Evolutionary conservation across 2,329 filamentous ascomycete species (phyloP).

Genomic region (Pseudocercospora musae): DNA sequence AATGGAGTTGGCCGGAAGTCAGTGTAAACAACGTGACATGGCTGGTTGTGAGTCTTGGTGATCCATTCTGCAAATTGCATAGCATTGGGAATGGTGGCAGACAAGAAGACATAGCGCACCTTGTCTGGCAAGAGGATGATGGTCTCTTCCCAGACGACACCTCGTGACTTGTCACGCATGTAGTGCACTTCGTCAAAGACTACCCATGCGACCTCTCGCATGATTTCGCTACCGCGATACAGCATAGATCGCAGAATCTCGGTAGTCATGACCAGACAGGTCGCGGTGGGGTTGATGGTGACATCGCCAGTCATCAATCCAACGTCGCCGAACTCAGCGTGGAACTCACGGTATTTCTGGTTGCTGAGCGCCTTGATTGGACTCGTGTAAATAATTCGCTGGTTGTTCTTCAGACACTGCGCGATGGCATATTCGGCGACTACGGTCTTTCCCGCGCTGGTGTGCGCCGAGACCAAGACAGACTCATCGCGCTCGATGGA

Average conservation of each 20-base stretch:
- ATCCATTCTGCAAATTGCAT: constrained; percentile 99
- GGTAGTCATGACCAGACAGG: constrained; percentile 97
- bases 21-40: constrained; percentile 94
- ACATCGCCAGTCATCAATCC: constrained; percentile 99
- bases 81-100: constrained; percentile 95
- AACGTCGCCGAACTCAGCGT: constrained; percentile 91
- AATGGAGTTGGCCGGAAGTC: constrained; percentile 95
- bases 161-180: constrained; percentile 86
- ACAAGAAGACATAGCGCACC: constrained; percentile 97
- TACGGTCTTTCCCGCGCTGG: constrained; percentile 95
- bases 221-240: constrained; percentile 96
- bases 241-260: constrained; percentile 99
- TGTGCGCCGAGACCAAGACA: constrained; percentile 94
- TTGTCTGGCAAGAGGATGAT: constrained; percentile 98
- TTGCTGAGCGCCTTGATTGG: constrained; percentile 98
- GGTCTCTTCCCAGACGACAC: constrained; percentile 99
- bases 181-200: constrained; percentile 99
- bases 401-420: constrained; percentile 94
- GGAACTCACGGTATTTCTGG: constrained; percentile 97
- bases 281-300: constrained; percentile 97
- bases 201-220: constrained; percentile 98
- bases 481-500: constrained; percentile 96
- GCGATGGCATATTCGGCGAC: constrained; percentile 98
- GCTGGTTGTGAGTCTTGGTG: constrained; percentile 93
- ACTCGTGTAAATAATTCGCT: constrained; percentile 98